Base-by-base conservation (phyloP, 768 basidiomycete species). In the Termitomyces sp. region DNA sequence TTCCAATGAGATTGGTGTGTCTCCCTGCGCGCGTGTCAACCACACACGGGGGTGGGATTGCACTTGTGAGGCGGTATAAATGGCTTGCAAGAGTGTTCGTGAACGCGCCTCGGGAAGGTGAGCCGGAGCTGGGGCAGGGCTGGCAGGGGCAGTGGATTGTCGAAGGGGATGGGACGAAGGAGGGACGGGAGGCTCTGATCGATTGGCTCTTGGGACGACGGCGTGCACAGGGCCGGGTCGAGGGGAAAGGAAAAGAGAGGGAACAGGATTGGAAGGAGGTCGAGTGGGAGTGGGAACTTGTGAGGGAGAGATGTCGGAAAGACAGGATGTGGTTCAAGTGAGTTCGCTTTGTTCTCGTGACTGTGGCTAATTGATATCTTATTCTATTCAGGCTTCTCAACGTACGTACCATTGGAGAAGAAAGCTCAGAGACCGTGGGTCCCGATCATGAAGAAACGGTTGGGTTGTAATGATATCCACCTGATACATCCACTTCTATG, bases 181-280 rank as follows among this genome's bases (percentile, higher is more conserved):
- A 88, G 64, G 91, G 89, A 60, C 85, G 87, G 12, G 80, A 81
- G n/a, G 86, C 84, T 5, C 89, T 90, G 66, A 60, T 58, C 71
- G 68, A 66, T 73, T 62, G 70, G 66, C 59, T 62, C 63, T 25
- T 63, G 65, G 62, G 66, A 32, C 71, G 77, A 25, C 78, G 82
- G 42, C 14, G 82, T 10, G 81, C 84, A 53, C 86, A 84, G 82
- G 72, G 84, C 25, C 71, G 84, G 11, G 82, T 83, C 66, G 79
- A 87, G 84, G 67, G 82, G 85, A 74, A 78, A 32, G 86, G 86
- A 9, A 87, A 90, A 60, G 91, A 88, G 72, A 89, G 21, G 74
- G 57, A 34, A 41, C 29, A 47, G 21, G 53, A 40, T 27, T 14
- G n/a, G 21, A 44, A n/a, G 21, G 42, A 52, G 42, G 23, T 51